Evolutionary conservation across 2,329 filamentous ascomycete species (phyloP), one percentile per base, ranked within the genome.

Genomic region (Colletotrichum coccodes): DNA sequence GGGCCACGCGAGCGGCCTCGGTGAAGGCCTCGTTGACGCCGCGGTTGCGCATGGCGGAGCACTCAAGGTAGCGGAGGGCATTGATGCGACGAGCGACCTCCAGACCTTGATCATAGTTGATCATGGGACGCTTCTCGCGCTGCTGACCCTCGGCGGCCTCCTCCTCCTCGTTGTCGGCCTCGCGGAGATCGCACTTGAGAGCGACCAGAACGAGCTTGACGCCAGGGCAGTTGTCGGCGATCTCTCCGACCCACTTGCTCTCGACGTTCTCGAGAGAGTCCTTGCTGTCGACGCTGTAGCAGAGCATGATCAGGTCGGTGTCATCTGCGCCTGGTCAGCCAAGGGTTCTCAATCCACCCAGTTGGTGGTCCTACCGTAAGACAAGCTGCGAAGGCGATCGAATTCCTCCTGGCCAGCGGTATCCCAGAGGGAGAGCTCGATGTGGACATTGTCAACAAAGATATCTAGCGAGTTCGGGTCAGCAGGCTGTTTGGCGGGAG

Each of bases 351-450:
- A 1, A 16, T 23, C 16, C 12, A 36, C 18, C 8, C 18, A 7
- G 8, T 9, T 7, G 18, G 18, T 12, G 14, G 5, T n/a, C 73
- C 57, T 78, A 86, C 95, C 96, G 82, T 99, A 99, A 57, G 95
- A 98, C 63, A 99, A 89, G 72, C 94, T 97, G 77, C 96, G 93
- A 81, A 99, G 84, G 60, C 96, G 91, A 83, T 99, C 96, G 84
- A 98, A 99, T 88, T 99, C 96, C 85, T 99, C 96, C 83, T 99
- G 96, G 30, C 96, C 96, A 44, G 96, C 96, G 0, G 96, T 99
- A 81, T 99, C 96, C 96, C 96, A 99, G 68, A 99, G 88, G 68
- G 95, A 98, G 64, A 99, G 87, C 81, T 99, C 96, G 80, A 99
- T 97, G 82, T 98, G 95, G 60, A 95, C 93, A 78, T 92, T 95